Evolutionary conservation across 805 yeast species (phyloP), one percentile per base, ranked within the genome.

Genomic region (Starmerella floris): DNA sequence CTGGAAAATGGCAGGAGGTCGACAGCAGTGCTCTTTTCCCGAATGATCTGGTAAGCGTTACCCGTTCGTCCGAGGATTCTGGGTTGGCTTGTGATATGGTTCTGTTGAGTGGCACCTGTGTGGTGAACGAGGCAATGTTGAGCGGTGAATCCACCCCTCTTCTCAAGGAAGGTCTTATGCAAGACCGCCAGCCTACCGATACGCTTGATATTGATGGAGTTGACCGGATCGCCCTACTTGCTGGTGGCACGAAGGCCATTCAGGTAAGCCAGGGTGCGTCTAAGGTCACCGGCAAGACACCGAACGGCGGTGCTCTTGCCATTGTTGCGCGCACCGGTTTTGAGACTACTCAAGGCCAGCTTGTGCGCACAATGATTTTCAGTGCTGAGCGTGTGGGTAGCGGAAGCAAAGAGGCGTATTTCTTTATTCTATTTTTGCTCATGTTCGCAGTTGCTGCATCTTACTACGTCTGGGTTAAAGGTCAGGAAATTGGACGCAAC

Each of bases 141-240:
- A 83, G 95, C 4, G 98, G 98, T 61, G 98, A 91, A 66, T 85
- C 96, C 5, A 91, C 98, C 35, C 98, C 98, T 5, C 68, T 91
- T 53, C 74, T 91, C 58, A 91, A 91, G 59, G 98, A 91, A 63
- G 82, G 95, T 2, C 74, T 87, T 51, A 76, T 75, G 51, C 73
- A 83, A 53, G 36, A 33, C 17, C 82, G 98, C 64, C 93, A 94
- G 23, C 64, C 68, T 26, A 63, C 70, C 17, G 95, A 83, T 43
- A 53, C 51, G 6, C 67, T 85, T 51, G 82, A 82, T 49, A 65
- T 79, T 2, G 91, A 83, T 45, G 87, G 93, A 30, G 58, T 83
- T 36, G 98, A 91, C 62, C 84, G 84, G 62, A 87, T 85, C 62
- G 74, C 96, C 5, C 62, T 83, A 41, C 66, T 91, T 48, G 94